Base-by-base conservation (phyloP, 139 green algal genomes). In the Trebouxia sp. region DNA sequence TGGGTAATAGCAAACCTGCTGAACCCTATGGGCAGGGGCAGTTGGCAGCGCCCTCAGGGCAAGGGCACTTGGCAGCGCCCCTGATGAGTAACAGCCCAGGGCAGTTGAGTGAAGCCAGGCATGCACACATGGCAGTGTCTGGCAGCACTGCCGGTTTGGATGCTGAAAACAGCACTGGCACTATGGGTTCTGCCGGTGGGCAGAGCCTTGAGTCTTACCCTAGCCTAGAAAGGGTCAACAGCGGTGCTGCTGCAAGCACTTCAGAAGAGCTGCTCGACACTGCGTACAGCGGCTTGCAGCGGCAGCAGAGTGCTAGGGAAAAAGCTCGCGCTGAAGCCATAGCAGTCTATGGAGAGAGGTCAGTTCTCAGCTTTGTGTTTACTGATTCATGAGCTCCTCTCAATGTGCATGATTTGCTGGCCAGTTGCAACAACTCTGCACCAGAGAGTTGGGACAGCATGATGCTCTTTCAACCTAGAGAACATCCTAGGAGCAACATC, bases 331-430 rank as follows among this genome's bases (percentile, higher is more conserved):
- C 55, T 28, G 55, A 76, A 14, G 80, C 80, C 10, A 37, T 76
- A 30, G 80, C 72, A 11, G 56, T 84, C 42, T 84, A 78, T 76
- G 80, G 80, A 24, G 80, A 84, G n/a, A 62, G 72, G 50, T 79
- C 45, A 35, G 72, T 7, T 9, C 24, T 62, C 6, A 14, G 12
- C 30, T n/a, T 32, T 28, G 6, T 75, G 65, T 14, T 14, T 26
- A 4, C 15, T 26, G 47, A 14, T 53, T 6, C 20, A 41, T 12
- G 24, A 12, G 30, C 28, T 69, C n/a, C n/a, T n/a, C n/a, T n/a
- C n/a, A n/a, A n/a, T n/a, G n/a, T n/a, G n/a, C n/a, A n/a, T n/a
- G n/a, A n/a, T n/a, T n/a, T n/a, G n/a, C n/a, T n/a, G n/a, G n/a
- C n/a, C n/a, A n/a, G n/a, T n/a, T n/a, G n/a, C n/a, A n/a, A n/a